Percentiles rank a stretch among this genome's conserved stretches.
These are phyloP conservation scores for Talaromyces sp. DNA, from an alignment of 2,329 filamentous ascomycete species.

Conservation along the genomic window DNA sequence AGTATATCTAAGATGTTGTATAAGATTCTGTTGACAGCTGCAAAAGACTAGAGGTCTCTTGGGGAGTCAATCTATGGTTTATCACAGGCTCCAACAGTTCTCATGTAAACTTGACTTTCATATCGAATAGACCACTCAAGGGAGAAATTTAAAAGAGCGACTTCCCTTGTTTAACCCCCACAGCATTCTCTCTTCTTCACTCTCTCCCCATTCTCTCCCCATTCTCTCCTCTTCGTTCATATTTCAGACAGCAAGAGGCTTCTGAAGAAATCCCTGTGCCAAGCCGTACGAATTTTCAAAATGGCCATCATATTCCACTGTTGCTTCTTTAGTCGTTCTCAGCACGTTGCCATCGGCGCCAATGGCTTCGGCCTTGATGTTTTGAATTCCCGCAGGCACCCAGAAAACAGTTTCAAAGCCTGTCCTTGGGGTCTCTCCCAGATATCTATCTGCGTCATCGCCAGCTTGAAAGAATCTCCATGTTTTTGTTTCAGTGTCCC, in stretches of 20 bases:
- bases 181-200: background rate
- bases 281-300: background rate
- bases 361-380: background rate
- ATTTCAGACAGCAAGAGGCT: background rate
- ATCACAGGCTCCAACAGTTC: no score
- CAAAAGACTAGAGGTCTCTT: no score
- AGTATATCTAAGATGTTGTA: no score
- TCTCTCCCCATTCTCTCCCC: no score
- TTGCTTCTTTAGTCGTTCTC: background rate
- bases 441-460: background rate
- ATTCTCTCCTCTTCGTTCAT: background rate
- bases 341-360: background rate
- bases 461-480: slow-evolving; percentile 47
- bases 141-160: no score
- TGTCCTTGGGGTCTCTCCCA: background rate
- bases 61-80: no score
- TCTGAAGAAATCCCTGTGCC: background rate
- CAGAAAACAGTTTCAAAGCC: background rate
- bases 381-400: background rate
- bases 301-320: background rate
- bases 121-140: no score
- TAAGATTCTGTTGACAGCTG: no score
- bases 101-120: no score
- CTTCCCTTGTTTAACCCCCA: no score
- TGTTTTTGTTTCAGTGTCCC: slow-evolving; percentile 42